Conservation (phyloP, 257 asterid species). For the Plantago ovata region DNA sequence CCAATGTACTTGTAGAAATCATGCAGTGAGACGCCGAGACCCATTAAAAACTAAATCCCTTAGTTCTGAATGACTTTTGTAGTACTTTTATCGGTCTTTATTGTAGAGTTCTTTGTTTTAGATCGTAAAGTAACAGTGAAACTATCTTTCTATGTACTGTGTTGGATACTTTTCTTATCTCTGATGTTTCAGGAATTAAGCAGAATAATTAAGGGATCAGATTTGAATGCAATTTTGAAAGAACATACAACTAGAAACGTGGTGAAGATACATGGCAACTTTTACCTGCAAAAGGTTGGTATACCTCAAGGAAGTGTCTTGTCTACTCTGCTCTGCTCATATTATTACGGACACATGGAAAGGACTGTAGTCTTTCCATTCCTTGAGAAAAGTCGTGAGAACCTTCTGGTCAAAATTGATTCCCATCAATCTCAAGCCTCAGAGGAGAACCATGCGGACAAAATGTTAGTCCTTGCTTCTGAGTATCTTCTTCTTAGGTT, state of each 20-base stretch:
- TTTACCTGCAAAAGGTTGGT: constrained; percentile 73
- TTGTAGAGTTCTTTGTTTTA: background rate
- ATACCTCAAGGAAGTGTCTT: constrained; percentile 90
- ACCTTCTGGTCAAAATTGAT: constrained; percentile 19
- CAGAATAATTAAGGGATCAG: constrained; percentile 44
- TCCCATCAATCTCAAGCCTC: constrained; percentile 27
- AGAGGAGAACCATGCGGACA: constrained; percentile 15
- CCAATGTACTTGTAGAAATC: too few species aligned
- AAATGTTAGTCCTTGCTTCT: constrained; percentile 23
- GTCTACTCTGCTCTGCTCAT: constrained; percentile 82
- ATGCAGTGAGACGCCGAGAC: too few species aligned
- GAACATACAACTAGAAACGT: constrained; percentile 72
- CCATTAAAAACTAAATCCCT: too few species aligned
- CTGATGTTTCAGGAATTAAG: constrained; percentile 42
- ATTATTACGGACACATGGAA: constrained; percentile 83
- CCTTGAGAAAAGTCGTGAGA: constrained; percentile 45
- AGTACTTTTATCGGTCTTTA: too few species aligned
- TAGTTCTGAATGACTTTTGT: too few species aligned
- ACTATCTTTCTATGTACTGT: background rate
- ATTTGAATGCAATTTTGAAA: constrained; percentile 36
- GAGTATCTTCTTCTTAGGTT: constrained; percentile 64
- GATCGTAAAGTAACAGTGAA: background rate
- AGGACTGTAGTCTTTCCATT: constrained; percentile 57
- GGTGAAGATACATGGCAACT: constrained; percentile 43
- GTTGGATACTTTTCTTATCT: constrained; percentile 15